These are phyloP conservation scores for Pythium diclinum DNA, from an alignment of 352 stramenopile species.

Conservation along the genomic window DNA sequence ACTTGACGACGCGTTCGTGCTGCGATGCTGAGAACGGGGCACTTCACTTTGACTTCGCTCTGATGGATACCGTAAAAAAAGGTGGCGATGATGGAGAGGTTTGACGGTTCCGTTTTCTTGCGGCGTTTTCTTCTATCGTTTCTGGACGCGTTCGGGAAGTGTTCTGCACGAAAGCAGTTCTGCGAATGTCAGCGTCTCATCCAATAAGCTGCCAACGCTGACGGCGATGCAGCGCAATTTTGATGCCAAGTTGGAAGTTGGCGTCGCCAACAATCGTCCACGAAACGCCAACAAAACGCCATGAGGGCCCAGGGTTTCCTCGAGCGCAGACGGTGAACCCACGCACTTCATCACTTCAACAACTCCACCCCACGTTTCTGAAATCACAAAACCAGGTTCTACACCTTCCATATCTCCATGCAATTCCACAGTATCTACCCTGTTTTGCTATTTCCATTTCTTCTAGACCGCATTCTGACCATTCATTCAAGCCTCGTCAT, in stretches of 20 bases:
- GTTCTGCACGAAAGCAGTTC: neutral
- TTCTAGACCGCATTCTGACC: neutral
- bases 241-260: neutral
- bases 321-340: neutral
- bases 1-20: neutral
- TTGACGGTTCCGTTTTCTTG: neutral
- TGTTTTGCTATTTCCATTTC: neutral
- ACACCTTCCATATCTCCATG: neutral
- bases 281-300: constrained; percentile 1
- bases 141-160: neutral
- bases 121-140: constrained; percentile 2
- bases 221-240: neutral
- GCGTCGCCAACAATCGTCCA: neutral
- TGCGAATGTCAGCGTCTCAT: neutral
- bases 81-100: neutral
- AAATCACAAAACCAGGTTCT: neutral
- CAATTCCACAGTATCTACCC: neutral
- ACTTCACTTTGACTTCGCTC: neutral
- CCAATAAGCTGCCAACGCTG: neutral
- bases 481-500: neutral
- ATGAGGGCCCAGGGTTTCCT: neutral
- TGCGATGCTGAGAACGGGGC: neutral
- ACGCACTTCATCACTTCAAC: neutral
- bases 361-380: neutral
- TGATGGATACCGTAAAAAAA: neutral